phyloP scores from a whole-genome alignment of 495 filamentous ascomycete genomes.

The Penicillium roqueforti region DNA sequence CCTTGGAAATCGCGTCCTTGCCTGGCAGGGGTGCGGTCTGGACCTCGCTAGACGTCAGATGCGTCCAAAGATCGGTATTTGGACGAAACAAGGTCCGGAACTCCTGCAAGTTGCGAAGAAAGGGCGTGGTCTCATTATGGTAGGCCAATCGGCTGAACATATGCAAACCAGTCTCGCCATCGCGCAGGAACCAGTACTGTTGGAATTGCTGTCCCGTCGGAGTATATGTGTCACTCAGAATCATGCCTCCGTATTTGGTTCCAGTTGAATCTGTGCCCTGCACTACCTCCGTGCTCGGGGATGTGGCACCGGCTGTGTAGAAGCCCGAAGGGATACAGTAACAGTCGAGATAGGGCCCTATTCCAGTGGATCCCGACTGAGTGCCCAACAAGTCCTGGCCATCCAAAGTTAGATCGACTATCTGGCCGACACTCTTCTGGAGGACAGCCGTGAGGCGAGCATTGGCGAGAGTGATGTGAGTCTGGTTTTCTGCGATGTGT shows the following conservation, averaged over 20 bases:
- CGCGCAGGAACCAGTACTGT: constrained; percentile 55
- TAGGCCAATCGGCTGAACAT: constrained; percentile 53
- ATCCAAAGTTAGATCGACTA: constrained; percentile 43
- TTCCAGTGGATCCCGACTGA: constrained; percentile 40
- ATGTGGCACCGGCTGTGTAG: constrained; percentile 49
- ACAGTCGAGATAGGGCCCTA: constrained; percentile 54
- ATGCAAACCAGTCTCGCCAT: constrained; percentile 53
- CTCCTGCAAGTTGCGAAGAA: constrained; percentile 52
- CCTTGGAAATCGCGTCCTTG: constrained; percentile 33
- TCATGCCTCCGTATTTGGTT: constrained; percentile 46
- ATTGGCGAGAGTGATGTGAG: constrained; percentile 39
- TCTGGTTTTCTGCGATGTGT: constrained; percentile 23
- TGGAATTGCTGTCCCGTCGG: constrained; percentile 50
- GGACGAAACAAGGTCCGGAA: constrained; percentile 53
- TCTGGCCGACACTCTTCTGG: constrained; percentile 39
- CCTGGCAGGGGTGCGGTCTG: constrained; percentile 51
- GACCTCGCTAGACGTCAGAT: constrained; percentile 46
- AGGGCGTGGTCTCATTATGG: constrained; percentile 49
- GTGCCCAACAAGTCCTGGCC: constrained; percentile 48
- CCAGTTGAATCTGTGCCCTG: constrained; percentile 46
- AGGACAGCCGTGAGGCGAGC: constrained; percentile 44
- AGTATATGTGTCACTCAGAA: constrained; percentile 49
- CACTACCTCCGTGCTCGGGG: constrained; percentile 41
- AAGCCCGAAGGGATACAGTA: constrained; percentile 53
- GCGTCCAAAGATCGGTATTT: constrained; percentile 52